A percentile compares a stretch with the other conserved stretches of the same genome.
Conservation (phyloP, 2,329 filamentous ascomycete genomes). For the Pseudohalonectria lignicola region DNA sequence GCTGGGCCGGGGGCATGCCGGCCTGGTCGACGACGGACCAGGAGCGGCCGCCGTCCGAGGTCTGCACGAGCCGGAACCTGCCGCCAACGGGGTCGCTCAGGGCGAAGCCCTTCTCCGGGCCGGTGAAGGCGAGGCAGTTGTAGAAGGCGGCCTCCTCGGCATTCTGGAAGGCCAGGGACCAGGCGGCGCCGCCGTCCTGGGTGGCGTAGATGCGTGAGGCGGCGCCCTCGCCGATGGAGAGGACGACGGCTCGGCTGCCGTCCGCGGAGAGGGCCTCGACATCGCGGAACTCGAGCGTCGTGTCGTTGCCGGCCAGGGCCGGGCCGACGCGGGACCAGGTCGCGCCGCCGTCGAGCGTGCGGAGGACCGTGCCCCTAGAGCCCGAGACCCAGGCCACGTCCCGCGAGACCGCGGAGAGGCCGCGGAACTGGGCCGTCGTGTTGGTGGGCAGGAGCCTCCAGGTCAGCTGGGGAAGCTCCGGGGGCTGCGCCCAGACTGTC, state of each 20-base stretch:
- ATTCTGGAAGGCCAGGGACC: constrained; percentile 17
- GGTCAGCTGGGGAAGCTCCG: neutral
- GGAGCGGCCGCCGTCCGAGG: constrained; percentile 14
- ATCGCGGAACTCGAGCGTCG: constrained; percentile 31
- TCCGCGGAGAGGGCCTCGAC: constrained; percentile 31
- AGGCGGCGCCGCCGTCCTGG: constrained; percentile 14
- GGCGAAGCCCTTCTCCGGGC: constrained; percentile 13
- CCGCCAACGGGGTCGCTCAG: constrained; percentile 21
- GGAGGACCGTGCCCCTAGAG: constrained; percentile 17
- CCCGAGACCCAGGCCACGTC: constrained; percentile 20
- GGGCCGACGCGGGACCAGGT: constrained; percentile 20
- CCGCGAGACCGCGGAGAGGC: constrained; percentile 17
- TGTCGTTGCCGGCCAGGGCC: constrained; percentile 6
- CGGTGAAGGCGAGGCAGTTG: constrained; percentile 20
- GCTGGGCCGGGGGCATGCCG: constrained; percentile 14
- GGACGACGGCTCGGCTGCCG: constrained; percentile 24
- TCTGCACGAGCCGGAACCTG: constrained; percentile 19
- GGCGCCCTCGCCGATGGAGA: constrained; percentile 21
- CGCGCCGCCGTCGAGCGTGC: constrained; percentile 15
- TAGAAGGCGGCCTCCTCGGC: constrained; percentile 18
- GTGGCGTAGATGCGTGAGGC: constrained; percentile 20
- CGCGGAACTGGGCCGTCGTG: constrained; percentile 17
- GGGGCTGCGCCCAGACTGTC: too few relatives aligned
- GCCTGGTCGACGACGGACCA: constrained; percentile 14
- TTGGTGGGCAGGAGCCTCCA: constrained; percentile 16